These are phyloP conservation scores for Lachancea lanzarotensis DNA, from an alignment of 805 yeast genomes.

Conservation along the genomic window DNA sequence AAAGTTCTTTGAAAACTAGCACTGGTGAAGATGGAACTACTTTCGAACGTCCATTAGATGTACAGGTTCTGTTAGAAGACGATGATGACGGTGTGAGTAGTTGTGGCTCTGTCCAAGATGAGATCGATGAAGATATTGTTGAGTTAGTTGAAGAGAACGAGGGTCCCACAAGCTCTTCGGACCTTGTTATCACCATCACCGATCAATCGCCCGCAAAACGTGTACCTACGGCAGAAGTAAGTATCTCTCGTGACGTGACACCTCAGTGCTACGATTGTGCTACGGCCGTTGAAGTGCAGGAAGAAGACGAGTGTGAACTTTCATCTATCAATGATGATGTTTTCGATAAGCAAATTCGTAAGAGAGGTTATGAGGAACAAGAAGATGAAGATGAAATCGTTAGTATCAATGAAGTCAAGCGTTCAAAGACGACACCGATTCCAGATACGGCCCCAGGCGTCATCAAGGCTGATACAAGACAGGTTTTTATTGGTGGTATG, in stretches of 20 bases:
- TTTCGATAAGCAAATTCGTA: background rate
- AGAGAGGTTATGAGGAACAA: background rate
- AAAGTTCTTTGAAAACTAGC: background rate
- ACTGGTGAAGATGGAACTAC: too few species aligned
- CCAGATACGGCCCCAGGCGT: background rate
- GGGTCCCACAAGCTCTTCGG: background rate
- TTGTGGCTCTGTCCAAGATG: background rate
- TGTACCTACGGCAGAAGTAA: background rate
- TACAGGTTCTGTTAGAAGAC: background rate
- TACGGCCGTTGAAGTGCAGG: background rate
- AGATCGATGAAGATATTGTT: background rate
- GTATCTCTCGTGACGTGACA: constrained; percentile 2
- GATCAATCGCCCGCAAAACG: background rate
- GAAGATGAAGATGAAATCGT: background rate
- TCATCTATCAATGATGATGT: background rate
- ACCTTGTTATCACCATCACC: background rate
- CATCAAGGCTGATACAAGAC: background rate
- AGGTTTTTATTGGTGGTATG: constrained; percentile 11
- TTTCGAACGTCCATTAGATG: too few species aligned
- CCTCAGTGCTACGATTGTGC: constrained; percentile 8
- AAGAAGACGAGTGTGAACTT: background rate
- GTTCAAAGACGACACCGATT: background rate
- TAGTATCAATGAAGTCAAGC: background rate
- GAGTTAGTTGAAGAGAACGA: too few species aligned
- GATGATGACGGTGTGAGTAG: background rate